These are phyloP conservation scores for Tylopilus felleus DNA, from an alignment of 768 basidiomycete genomes.

Conservation along the genomic window DNA sequence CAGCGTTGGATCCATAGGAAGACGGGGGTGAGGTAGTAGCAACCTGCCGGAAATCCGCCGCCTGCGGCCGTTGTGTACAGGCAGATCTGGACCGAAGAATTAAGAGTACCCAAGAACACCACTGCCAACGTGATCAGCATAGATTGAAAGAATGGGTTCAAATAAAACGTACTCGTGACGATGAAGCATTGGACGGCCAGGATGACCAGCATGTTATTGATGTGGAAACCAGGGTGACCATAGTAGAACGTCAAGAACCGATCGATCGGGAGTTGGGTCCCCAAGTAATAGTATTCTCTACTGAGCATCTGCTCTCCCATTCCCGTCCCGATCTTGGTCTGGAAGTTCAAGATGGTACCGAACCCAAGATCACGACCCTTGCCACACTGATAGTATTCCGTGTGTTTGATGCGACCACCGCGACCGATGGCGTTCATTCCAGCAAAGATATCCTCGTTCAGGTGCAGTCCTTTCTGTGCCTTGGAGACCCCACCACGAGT, in stretches of 20 bases:
- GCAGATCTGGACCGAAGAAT: constrained; percentile 77
- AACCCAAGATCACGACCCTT: constrained; percentile 99
- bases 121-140: constrained; percentile 46
- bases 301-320: constrained; percentile 99
- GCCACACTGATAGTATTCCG: constrained; percentile 98
- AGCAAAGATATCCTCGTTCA: constrained; percentile 99
- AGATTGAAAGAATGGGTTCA: background rate
- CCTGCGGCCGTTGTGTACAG: constrained; percentile 68
- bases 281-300: constrained; percentile 97
- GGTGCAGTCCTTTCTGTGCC: constrained; percentile 97
- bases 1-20: constrained; percentile 95
- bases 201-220: constrained; percentile 99
- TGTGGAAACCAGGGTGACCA: constrained; percentile 98
- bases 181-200: constrained; percentile 95
- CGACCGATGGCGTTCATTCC: constrained; percentile 98
- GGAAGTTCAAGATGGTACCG: constrained; percentile 98
- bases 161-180: constrained; percentile 65
- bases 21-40: constrained; percentile 92
- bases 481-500: constrained; percentile 98
- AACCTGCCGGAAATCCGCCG: constrained; percentile 81
- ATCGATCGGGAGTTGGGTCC: constrained; percentile 96
- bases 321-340: constrained; percentile 99
- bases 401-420: constrained; percentile 97
- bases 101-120: constrained; percentile 92
- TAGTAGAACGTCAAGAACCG: constrained; percentile 99